These are phyloP conservation scores for Lyophyllum decastes DNA, from an alignment of 768 basidiomycete species.

Conservation along the genomic window DNA sequence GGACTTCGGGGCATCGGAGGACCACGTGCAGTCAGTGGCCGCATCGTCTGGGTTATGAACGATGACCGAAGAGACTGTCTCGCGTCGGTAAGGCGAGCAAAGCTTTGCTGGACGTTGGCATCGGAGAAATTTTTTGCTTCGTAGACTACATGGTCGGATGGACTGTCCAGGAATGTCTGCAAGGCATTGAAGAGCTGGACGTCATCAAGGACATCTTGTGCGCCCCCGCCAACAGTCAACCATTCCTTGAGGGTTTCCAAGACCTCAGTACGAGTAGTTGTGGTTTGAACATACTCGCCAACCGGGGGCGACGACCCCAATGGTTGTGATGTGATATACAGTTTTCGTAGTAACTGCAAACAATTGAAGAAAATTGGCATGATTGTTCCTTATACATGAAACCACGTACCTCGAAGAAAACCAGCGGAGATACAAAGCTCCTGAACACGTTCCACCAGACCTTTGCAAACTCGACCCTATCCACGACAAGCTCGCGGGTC, in stretches of 20 bases:
- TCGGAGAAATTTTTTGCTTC: slow-evolving; percentile 43
- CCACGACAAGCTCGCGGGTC: slow-evolving; percentile 71
- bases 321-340: slow-evolving; percentile 58
- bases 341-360: slow-evolving; percentile 71
- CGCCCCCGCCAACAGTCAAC: slow-evolving; percentile 72
- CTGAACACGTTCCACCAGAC: slow-evolving; percentile 87
- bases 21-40: slow-evolving; percentile 44
- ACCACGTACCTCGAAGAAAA: slow-evolving; percentile 77
- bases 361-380: neutral
- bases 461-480: slow-evolving; percentile 69
- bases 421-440: slow-evolving; percentile 77
- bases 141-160: slow-evolving; percentile 52
- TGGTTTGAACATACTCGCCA: slow-evolving; percentile 49
- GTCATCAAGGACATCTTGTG: slow-evolving; percentile 80
- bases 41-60: slow-evolving; percentile 59
- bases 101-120: slow-evolving; percentile 45
- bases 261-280: slow-evolving; percentile 60
- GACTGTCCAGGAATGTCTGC: slow-evolving; percentile 57
- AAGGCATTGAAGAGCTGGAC: slow-evolving; percentile 60
- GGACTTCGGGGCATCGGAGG: slow-evolving; percentile 15
- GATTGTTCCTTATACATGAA: neutral
- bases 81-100: slow-evolving; percentile 44
- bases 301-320: slow-evolving; percentile 40
- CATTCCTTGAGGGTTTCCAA: slow-evolving; percentile 70
- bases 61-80: slow-evolving; percentile 40